Percentiles rank a stretch among this genome's conserved stretches.
phyloP scores from a whole-genome alignment of 2,329 filamentous ascomycete species.

The Aspergillus flavus region DNA sequence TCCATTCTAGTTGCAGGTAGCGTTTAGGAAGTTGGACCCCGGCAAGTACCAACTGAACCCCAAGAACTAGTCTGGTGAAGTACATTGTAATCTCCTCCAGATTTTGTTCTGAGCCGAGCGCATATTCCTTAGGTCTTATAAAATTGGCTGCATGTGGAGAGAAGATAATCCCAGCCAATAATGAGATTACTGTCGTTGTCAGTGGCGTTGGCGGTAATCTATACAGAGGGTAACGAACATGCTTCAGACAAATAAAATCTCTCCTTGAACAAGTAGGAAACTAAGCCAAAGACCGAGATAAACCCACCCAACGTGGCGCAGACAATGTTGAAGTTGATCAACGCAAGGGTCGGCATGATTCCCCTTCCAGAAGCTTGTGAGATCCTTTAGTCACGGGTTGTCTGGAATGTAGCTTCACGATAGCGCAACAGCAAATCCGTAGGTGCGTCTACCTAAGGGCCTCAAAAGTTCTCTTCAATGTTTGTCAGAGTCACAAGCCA shows the following conservation, averaged over 20 bases:
- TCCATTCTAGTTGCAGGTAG: conserved; percentile 80
- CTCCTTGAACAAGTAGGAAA: conserved; percentile 88
- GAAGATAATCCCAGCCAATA: conserved; percentile 76
- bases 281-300: conserved; percentile 84
- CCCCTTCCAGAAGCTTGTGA: conserved; percentile 6
- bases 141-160: conserved; percentile 77
- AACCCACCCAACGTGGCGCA: conserved; percentile 82
- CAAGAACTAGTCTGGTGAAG: conserved; percentile 84
- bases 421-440: not conserved
- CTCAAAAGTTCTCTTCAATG: not conserved
- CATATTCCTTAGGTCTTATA: conserved; percentile 75
- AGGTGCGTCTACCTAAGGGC: not conserved
- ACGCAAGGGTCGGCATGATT: conserved; percentile 62
- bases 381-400: not conserved
- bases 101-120: conserved; percentile 57
- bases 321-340: conserved; percentile 82
- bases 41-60: conserved; percentile 85
- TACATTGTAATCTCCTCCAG: conserved; percentile 76
- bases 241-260: conserved; percentile 90
- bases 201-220: conserved; percentile 1
- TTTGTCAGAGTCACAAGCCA: not conserved
- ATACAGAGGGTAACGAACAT: conserved; percentile 56
- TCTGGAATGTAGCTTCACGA: not conserved
- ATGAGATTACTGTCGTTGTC: conserved; percentile 69
- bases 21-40: conserved; percentile 84